These are phyloP conservation scores for Trapa incisa DNA, from an alignment of 345 rosid genomes.

Conservation along the genomic window DNA sequence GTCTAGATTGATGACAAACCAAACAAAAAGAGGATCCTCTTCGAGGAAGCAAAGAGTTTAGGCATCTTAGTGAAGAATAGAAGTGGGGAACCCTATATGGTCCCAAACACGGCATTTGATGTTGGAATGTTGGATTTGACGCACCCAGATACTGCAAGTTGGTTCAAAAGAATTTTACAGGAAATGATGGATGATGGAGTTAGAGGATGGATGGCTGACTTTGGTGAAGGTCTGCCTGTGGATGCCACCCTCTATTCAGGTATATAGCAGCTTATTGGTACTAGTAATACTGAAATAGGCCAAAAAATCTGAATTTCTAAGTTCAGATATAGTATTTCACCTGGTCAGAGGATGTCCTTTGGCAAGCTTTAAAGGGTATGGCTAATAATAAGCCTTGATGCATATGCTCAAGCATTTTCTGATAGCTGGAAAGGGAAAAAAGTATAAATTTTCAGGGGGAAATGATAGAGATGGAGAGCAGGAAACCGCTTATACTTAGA, in stretches of 20 bases:
- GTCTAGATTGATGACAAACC: slow-evolving; percentile 37
- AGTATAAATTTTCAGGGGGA: too few relatives aligned
- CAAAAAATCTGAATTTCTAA: background rate
- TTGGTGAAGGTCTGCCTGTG: slow-evolving; percentile 67
- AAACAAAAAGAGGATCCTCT: slow-evolving; percentile 40
- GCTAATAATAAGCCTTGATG: too few relatives aligned
- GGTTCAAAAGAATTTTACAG: slow-evolving; percentile 55
- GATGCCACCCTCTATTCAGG: slow-evolving; percentile 60
- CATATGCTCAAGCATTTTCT: too few relatives aligned
- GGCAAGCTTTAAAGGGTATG: too few relatives aligned
- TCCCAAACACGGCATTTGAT: slow-evolving; percentile 62
- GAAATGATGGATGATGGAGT: slow-evolving; percentile 64
- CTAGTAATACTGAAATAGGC: background rate
- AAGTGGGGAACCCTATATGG: slow-evolving; percentile 47
- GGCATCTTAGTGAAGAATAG: slow-evolving; percentile 46
- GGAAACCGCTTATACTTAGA: too few relatives aligned
- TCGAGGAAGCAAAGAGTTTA: slow-evolving; percentile 49
- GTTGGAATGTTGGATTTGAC: slow-evolving; percentile 75
- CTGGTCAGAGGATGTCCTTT: too few relatives aligned
- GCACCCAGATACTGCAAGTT: slow-evolving; percentile 39
- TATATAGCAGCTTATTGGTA: slow-evolving; percentile 6
- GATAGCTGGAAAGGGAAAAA: too few relatives aligned
- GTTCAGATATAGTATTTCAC: too few relatives aligned
- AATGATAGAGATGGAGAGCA: too few relatives aligned
- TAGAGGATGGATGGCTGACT: slow-evolving; percentile 80